Percentiles rank a stretch among this genome's conserved stretches.
Evolutionary conservation across 2,329 filamentous ascomycete species (phyloP).

Genomic region (Aspergillus ochraceoroseus): DNA sequence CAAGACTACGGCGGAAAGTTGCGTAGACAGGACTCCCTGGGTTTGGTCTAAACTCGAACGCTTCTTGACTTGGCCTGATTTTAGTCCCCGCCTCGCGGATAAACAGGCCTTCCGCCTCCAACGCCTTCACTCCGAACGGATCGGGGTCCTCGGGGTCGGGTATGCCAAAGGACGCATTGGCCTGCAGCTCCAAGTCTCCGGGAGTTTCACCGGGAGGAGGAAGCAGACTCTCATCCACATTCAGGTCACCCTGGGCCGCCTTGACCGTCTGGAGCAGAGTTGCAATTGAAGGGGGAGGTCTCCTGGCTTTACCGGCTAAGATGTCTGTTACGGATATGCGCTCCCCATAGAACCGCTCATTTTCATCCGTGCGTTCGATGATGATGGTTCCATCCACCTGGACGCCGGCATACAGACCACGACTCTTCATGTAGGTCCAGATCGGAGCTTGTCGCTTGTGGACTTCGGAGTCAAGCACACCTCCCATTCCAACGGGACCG

Average conservation of each 20-base stretch:
- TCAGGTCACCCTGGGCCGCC: constrained; percentile 74
- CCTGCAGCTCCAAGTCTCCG: constrained; percentile 61
- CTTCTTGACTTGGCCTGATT: constrained; percentile 66
- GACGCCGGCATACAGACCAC: constrained; percentile 81
- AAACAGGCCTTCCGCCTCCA: constrained; percentile 78
- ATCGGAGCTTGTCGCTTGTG: constrained; percentile 66
- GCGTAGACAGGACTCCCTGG: constrained; percentile 65
- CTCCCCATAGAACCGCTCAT: constrained; percentile 76
- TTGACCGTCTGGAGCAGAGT: constrained; percentile 77
- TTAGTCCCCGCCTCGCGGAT: constrained; percentile 84
- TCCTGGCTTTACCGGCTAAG: constrained; percentile 54
- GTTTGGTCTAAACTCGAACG: constrained; percentile 75
- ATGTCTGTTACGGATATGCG: constrained; percentile 59
- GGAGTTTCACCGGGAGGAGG: constrained; percentile 66
- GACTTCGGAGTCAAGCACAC: constrained; percentile 63
- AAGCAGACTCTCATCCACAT: constrained; percentile 66
- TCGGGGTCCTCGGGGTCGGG: constrained; percentile 78
- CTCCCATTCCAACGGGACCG: constrained; percentile 73
- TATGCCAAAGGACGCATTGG: constrained; percentile 60
- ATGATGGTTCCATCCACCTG: constrained; percentile 83
- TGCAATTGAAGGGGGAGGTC: constrained; percentile 53
- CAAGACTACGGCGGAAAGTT: constrained; percentile 63
- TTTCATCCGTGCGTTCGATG: constrained; percentile 81
- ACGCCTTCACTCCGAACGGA: constrained; percentile 80
- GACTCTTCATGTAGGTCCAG: constrained; percentile 83